Evolutionary conservation across 306 rosid genomes (phyloP), one percentile per base, ranked within the genome.

Genomic region (Pyrus bretschneideri): DNA sequence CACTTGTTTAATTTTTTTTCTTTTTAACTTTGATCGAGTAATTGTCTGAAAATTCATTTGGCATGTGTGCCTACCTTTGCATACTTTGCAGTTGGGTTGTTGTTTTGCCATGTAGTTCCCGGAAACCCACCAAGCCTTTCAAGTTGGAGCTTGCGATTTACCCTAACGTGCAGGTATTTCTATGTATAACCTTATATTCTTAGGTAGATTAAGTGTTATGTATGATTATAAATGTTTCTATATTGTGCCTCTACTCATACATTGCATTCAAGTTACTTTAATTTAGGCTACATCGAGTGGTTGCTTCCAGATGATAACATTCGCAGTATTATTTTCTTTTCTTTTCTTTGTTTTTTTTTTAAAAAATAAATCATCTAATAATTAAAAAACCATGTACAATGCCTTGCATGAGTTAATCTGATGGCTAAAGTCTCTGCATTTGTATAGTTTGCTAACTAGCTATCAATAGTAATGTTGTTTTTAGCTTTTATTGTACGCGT

Each of bases 71-170:
- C 68, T 81, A 30, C 44, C 30, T 29, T 65, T 82, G 76, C 54
- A 67, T 81, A 79, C 63, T 76, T 79, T 82, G 87, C 87, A 96
- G 99, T 84, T 96, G 99, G 99, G 97, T 75, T 80, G 98, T 87
- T 69, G 76, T 96, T 80, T 81, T 91, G 83, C 99, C 99, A 51
- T 84, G 83, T 75, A 96, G 98, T 73, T 82, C 90, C 33, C 93
- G 91, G 22, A 86, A 76, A 45, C 87, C 83, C 64, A 73, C 88
- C 21, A 78, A 54, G 83, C 99, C 99, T 81, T 89, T 58, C 88
- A 96, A 93, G 94, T 82, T 96, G 93, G 98, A 96, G 91, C 98
- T 96, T 85, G 99, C 93, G 22, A 78, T 91, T 18, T 96, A 96
- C 85, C 62, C 88, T 72, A 80, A 80, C 80, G 22, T 91, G 79